Base-by-base conservation (phyloP, 73 alveolate species). In the Paramecium pentaurelia region DNA sequence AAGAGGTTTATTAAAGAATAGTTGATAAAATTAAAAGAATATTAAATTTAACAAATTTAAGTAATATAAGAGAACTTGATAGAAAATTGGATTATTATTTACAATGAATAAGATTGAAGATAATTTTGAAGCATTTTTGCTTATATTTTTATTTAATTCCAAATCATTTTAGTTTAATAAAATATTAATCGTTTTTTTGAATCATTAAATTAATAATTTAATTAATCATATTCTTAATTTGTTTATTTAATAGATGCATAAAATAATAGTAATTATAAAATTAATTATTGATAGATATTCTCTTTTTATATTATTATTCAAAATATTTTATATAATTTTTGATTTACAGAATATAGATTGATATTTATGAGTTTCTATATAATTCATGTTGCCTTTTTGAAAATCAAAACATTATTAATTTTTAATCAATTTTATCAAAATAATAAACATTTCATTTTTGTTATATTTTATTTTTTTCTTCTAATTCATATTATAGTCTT, bases 91-190 rank as follows among this genome's bases (percentile, higher is more conserved):
- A 75, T 10, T 38, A 42, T 5, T 75, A 75, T 75, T 25, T 75
- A 38, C n/a, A 75, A 75, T 75, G 88, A 64, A 64, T 32, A 32
- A 28, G 47, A 64, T 42, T 34, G 0, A 14, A 5, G 84, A n/a
- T 54, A 64, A 64, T 64, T 64, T 64, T 64, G 84, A 64, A 64
- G 84, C 84, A 32, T 11, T 64, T 32, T 64, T 32, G 84, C 84
- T 64, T 64, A 32, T 25, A 32, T 64, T 64, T 14, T 32, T 64
- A 32, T 64, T 28, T 64, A 25, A 64, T 28, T n/a, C 70, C 36
- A 54, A 54, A 54, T 54, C 25, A 49, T 22, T 49, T 49, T 16
- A 49, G 60, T 49, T 49, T 0, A 49, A 49, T n/a, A 49, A 47
- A 2, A 22, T n/a, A 47, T 8, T 64, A 22, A 22, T 64, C 84